Conservation (phyloP, 1,284 basidiomycete species). For the Moesziomyces antarcticus region DNA sequence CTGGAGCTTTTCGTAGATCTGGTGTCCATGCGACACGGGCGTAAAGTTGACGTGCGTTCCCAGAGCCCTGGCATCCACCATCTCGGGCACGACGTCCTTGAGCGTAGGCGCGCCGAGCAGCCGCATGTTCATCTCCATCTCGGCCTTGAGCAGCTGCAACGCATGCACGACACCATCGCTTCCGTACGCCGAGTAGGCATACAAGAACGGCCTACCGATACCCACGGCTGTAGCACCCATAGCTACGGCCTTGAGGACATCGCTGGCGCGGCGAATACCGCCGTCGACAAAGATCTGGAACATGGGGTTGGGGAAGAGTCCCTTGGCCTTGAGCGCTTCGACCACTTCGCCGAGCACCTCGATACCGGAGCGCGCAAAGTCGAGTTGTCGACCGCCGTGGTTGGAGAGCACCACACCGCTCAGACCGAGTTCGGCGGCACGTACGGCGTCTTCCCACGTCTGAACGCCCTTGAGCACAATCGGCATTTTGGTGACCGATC, state of each 20-base stretch:
- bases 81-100: constrained; percentile 79
- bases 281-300: constrained; percentile 88
- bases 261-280: constrained; percentile 79
- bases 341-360: constrained; percentile 81
- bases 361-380: constrained; percentile 63
- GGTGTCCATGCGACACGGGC: constrained; percentile 43
- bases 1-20: constrained; percentile 56
- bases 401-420: constrained; percentile 69
- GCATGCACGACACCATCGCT: constrained; percentile 82
- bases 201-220: constrained; percentile 86
- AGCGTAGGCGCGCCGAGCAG: constrained; percentile 79
- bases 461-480: constrained; percentile 82
- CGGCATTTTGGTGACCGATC: constrained; percentile 79
- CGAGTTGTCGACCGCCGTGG: constrained; percentile 70
- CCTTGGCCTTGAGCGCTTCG: constrained; percentile 75
- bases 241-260: constrained; percentile 87
- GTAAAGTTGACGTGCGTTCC: constrained; percentile 65
- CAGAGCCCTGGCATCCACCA: constrained; percentile 76
- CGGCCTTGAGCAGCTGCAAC: constrained; percentile 77
- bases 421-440: constrained; percentile 71
- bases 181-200: constrained; percentile 89
- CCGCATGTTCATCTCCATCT: constrained; percentile 83
- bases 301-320: constrained; percentile 73
- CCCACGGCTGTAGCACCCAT: constrained; percentile 92
- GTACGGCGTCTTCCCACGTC: constrained; percentile 77